Conservation (phyloP, 2,329 filamentous ascomycete species). For the Macrophomina tecta region DNA sequence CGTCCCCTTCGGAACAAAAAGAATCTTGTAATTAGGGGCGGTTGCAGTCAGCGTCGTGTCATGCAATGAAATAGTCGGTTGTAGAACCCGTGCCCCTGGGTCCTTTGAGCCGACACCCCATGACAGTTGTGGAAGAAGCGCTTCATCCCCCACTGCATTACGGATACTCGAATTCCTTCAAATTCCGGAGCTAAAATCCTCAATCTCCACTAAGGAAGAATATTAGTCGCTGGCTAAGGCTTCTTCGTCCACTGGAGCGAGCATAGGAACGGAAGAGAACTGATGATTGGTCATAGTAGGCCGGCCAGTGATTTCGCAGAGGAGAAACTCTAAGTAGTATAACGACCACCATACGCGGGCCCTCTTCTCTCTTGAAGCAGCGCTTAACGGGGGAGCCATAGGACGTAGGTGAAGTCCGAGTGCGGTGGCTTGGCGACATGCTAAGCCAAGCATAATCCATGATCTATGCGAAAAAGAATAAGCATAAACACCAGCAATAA, state of each 20-base stretch:
- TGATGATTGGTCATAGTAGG: conserved; percentile 40
- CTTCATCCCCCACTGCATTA: too few relatives aligned
- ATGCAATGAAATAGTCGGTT: too few relatives aligned
- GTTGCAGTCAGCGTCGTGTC: too few relatives aligned
- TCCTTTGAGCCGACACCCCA: too few relatives aligned
- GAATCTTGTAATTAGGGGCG: too few relatives aligned
- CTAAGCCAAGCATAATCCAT: conserved; percentile 45
- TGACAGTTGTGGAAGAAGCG: too few relatives aligned
- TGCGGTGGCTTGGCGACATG: conserved; percentile 43
- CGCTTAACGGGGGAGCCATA: conserved; percentile 34
- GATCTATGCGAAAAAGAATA: conserved; percentile 36
- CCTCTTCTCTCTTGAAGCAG: conserved; percentile 41
- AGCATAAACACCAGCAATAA: background rate
- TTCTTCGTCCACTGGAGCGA: conserved; percentile 37
- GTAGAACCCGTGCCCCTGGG: too few relatives aligned
- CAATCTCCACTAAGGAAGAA: too few relatives aligned
- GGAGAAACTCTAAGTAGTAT: conserved; percentile 44
- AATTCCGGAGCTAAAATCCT: too few relatives aligned
- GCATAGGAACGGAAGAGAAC: conserved; percentile 40
- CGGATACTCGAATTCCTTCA: too few relatives aligned
- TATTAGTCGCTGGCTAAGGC: background rate
- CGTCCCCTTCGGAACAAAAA: too few relatives aligned
- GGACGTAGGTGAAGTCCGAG: conserved; percentile 47
- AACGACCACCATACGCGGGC: conserved; percentile 49
- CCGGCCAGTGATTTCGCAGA: conserved; percentile 46